These are phyloP conservation scores for Nigrospora sphaerica DNA, from an alignment of 2,329 filamentous ascomycete species.

Conservation along the genomic window DNA sequence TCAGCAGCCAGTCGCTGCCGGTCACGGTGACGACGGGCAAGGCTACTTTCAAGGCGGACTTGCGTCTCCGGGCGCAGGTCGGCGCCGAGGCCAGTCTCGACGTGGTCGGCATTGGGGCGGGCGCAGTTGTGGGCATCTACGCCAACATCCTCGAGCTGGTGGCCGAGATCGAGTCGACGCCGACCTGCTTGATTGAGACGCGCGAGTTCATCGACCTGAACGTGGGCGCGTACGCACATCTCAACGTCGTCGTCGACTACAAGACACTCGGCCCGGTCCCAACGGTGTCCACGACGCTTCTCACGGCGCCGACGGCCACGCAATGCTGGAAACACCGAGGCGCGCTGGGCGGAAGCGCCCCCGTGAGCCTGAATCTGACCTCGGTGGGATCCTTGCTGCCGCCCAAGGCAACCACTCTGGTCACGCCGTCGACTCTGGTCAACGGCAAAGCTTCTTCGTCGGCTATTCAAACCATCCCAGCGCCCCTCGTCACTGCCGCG, in stretches of 20 bases:
- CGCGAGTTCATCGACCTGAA: slow-evolving; percentile 21
- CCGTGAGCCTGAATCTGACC: no score
- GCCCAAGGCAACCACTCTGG: no score
- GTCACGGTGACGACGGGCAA: slow-evolving; percentile 32
- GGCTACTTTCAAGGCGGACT: slow-evolving; percentile 34
- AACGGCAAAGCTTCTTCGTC: no score
- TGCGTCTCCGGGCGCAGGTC: slow-evolving; percentile 36
- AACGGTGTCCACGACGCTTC: slow-evolving; percentile 26
- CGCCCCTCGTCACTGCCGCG: no score
- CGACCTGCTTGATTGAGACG: slow-evolving; percentile 18
- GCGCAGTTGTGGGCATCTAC: slow-evolving; percentile 32
- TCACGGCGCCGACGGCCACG: slow-evolving; percentile 20
- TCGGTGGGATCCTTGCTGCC: no score
- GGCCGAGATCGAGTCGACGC: slow-evolving; percentile 20
- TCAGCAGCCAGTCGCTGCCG: slow-evolving; percentile 21
- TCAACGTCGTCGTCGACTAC: slow-evolving; percentile 19
- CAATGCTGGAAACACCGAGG: slow-evolving; percentile 15
- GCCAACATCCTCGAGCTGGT: slow-evolving; percentile 44
- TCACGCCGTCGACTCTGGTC: no score
- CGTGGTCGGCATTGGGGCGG: slow-evolving; percentile 19
- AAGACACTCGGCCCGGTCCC: slow-evolving; percentile 26
- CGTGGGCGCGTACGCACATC: slow-evolving; percentile 15
- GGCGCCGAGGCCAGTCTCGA: slow-evolving; percentile 24
- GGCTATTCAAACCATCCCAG: no score
- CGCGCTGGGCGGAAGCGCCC: neutral